Base-by-base conservation (phyloP, 345 rosid genomes). In the Cardiospermum halicacabum region DNA sequence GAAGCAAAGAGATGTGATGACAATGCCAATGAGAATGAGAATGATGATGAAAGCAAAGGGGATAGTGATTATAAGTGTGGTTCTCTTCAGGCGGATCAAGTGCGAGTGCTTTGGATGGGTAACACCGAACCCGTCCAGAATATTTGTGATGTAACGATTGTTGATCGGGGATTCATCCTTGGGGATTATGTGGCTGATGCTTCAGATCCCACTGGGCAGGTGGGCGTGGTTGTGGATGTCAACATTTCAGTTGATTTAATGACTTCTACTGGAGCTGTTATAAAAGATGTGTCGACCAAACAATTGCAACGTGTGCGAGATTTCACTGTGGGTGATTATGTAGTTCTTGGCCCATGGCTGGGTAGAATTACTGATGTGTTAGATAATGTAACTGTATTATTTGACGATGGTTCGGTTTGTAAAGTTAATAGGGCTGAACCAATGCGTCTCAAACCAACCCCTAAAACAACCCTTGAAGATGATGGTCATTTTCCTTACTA, bases 381-480 rank as follows among this genome's bases (percentile, higher is more conserved):
- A 72, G 99, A 94, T 77, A 89, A 91, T 75, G 96, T 94, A 69
- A 94, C 92, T 34, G 97, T 94, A 66, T 74, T 85, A 74, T 79
- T 89, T 73, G 99, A 91, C 81, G 99, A 94, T 82, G 93, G 99
- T 70, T 87, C 97, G 56, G 73, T 83, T 62, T 94, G 99, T 84
- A 84, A 87, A 81, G 93, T 94, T 50, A 65, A 55, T 56, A 93
- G 89, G 71, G 96, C 89, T 58, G 97, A 94, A 65, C 96, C 99
- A 12, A 74, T 76, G 64, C 90, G 68, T 48, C 88, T 87, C 53
- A 89, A 74, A 82, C 96, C 99, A 63, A 71, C 80, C 57, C 66
- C 84, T 66, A 85, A 81, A 77, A 87, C 77, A 69, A 69, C 84
- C 56, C 85, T 95, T 63, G 96, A 95, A 75, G 99, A 87, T 65